Evolutionary conservation across 2,329 filamentous ascomycete genomes (phyloP).

Genomic region (Xylaria sp.): DNA sequence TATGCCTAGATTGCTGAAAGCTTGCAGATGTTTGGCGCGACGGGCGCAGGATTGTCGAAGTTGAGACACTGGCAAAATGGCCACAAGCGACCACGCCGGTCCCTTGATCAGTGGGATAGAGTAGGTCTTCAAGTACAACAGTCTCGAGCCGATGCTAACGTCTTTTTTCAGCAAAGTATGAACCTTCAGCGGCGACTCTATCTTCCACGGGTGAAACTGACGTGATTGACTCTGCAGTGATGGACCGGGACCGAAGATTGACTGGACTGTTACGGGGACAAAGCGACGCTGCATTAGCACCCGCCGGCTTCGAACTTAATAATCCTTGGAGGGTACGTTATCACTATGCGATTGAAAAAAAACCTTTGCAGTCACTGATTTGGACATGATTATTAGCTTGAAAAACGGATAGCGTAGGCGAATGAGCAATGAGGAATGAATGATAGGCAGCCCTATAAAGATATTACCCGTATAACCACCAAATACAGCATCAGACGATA

Average conservation of each 20-base stretch:
- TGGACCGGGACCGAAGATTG: constrained; percentile 71
- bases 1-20: constrained; percentile 39
- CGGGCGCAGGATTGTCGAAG: constrained; percentile 67
- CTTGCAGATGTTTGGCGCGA: constrained; percentile 70
- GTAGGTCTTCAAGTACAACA: constrained; percentile 53
- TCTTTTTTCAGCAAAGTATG: constrained; percentile 63
- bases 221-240: constrained; percentile 59
- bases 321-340: constrained; percentile 72
- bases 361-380: constrained; percentile 25
- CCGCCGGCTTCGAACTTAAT: constrained; percentile 70
- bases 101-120: constrained; percentile 71
- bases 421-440: constrained; percentile 25
- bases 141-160: constrained; percentile 46
- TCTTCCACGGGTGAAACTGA: constrained; percentile 35
- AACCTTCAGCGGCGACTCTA: constrained; percentile 4
- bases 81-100: constrained; percentile 69
- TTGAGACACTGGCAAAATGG: constrained; percentile 69
- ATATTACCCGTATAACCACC: constrained; percentile 39
- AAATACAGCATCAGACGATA: constrained; percentile 40
- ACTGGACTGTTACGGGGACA: constrained; percentile 70
- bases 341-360: constrained; percentile 15
- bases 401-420: constrained; percentile 62
- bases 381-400: constrained; percentile 55
- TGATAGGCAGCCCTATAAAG: constrained; percentile 19
- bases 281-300: constrained; percentile 64